Conservation (phyloP, 1,139 yeast species). For the Pichia sorboxylosa region DNA sequence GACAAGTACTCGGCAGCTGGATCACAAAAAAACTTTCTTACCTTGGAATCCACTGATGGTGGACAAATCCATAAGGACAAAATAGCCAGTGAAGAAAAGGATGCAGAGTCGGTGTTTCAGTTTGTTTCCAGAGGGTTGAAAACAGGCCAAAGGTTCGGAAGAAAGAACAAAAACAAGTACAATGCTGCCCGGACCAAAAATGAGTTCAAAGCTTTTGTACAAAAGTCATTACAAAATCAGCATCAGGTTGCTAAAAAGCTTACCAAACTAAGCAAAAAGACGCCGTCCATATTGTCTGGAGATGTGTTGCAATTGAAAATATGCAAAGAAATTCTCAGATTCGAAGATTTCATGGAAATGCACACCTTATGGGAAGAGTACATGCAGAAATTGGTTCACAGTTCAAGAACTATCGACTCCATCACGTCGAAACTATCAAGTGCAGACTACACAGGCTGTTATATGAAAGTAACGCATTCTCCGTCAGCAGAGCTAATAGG, state of each 20-base stretch:
- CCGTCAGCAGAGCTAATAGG: conserved; percentile 53
- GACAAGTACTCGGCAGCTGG: conserved; percentile 47
- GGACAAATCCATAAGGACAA: conserved; percentile 12
- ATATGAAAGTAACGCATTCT: conserved; percentile 46
- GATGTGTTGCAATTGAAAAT: conserved; percentile 24
- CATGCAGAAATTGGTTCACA: conserved; percentile 36
- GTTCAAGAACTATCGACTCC: conserved; percentile 17
- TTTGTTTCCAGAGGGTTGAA: conserved; percentile 1
- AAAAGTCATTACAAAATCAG: conserved; percentile 29
- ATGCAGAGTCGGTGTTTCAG: conserved; percentile 1
- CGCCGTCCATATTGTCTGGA: conserved; percentile 14
- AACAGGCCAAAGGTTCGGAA: conserved; percentile 1
- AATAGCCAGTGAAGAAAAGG: conserved; percentile 7
- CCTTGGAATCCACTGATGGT: conserved; percentile 35
- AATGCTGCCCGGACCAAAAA: conserved; percentile 27
- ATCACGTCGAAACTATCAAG: conserved; percentile 50
- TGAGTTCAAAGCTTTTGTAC: conserved; percentile 36
- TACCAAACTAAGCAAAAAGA: conserved; percentile 24
- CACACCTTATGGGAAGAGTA: conserved; percentile 55
- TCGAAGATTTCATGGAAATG: conserved; percentile 41
- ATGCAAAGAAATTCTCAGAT: conserved; percentile 35
- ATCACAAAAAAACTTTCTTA: conserved; percentile 46
- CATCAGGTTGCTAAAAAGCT: conserved; percentile 27
- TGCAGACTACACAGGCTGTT: conserved; percentile 80
- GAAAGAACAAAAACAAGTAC: conserved; percentile 13